Evolutionary conservation across 2,329 filamentous ascomycete species (phyloP).

Genomic region (Penicillium sp.): DNA sequence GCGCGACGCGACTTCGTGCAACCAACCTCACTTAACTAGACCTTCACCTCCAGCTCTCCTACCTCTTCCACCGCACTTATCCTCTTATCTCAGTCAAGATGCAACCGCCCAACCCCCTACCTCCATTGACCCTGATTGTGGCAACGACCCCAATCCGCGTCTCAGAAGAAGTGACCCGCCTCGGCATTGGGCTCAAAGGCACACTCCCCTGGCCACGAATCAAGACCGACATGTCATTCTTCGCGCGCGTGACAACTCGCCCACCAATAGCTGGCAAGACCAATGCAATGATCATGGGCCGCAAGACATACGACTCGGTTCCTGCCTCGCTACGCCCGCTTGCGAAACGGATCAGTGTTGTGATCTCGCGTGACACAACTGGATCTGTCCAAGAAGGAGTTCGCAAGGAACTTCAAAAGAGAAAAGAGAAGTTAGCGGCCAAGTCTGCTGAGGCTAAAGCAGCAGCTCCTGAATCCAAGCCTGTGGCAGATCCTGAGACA

Average conservation of each 20-base stretch:
- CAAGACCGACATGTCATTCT: conserved; percentile 91
- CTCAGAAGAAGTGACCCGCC: conserved; percentile 69
- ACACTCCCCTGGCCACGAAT: conserved; percentile 86
- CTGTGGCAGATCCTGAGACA: conserved; percentile 23
- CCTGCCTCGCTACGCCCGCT: conserved; percentile 77
- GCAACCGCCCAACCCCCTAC: conserved; percentile 23
- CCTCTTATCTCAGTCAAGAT: conserved; percentile 16
- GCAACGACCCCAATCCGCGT: conserved; percentile 70
- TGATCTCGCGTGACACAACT: conserved; percentile 62
- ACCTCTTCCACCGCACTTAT: background rate
- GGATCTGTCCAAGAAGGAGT: conserved; percentile 35
- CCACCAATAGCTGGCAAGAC: conserved; percentile 27
- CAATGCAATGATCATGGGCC: conserved; percentile 93
- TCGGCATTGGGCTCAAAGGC: conserved; percentile 83
- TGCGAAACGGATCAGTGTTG: conserved; percentile 75
- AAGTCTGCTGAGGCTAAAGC: conserved; percentile 14
- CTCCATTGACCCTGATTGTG: conserved; percentile 83
- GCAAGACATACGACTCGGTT: conserved; percentile 94
- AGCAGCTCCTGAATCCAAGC: background rate
- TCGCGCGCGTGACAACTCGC: conserved; percentile 82
- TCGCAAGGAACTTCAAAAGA: conserved; percentile 35
- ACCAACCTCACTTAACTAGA: background rate
- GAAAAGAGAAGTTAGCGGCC: conserved; percentile 25
- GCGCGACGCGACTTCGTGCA: conserved; percentile 3
- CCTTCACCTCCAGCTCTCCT: background rate